These are phyloP conservation scores for Crithidia acanthocephali DNA, from an alignment of 208 protist species.

Conservation along the genomic window DNA sequence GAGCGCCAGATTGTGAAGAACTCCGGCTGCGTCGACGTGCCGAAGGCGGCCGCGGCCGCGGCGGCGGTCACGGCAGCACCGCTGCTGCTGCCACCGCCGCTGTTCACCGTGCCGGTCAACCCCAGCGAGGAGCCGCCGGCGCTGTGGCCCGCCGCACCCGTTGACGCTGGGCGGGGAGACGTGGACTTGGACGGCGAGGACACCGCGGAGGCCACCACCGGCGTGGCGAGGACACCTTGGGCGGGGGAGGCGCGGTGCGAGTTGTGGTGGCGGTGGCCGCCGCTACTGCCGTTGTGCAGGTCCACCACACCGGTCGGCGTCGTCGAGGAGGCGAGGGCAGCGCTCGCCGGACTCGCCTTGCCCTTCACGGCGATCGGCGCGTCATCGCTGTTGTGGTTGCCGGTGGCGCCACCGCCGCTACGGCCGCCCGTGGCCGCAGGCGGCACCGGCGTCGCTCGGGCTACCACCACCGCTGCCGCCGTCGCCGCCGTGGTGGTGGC, in stretches of 20 bases:
- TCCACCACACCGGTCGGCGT: too few species aligned
- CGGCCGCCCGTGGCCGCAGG: too few species aligned
- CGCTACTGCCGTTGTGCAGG: too few species aligned
- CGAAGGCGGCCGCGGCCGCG: not conserved
- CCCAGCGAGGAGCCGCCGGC: not conserved
- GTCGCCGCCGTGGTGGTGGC: not conserved
- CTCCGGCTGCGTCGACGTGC: conserved; percentile 15
- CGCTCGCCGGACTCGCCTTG: not conserved
- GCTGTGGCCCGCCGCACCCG: not conserved
- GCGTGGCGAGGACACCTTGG: conserved; percentile 9
- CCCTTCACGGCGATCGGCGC: not conserved
- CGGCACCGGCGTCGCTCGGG: too few species aligned
- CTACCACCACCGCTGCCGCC: not conserved
- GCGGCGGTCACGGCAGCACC: not conserved
- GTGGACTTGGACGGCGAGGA: not conserved
- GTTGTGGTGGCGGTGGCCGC: not conserved
- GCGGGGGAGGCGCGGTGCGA: conserved; percentile 1
- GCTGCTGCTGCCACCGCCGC: conserved; percentile 4
- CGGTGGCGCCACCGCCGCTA: too few species aligned
- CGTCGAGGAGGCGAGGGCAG: not conserved
- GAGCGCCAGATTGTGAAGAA: conserved; percentile 58
- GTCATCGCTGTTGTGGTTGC: not conserved
- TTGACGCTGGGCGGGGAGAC: too few species aligned
- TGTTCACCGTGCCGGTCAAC: conserved; percentile 16
- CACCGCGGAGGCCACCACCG: not conserved